Percentiles rank a stretch among this genome's conserved stretches.
phyloP scores from a whole-genome alignment of 805 yeast species.

The Ogataea trehaloabstinens region DNA sequence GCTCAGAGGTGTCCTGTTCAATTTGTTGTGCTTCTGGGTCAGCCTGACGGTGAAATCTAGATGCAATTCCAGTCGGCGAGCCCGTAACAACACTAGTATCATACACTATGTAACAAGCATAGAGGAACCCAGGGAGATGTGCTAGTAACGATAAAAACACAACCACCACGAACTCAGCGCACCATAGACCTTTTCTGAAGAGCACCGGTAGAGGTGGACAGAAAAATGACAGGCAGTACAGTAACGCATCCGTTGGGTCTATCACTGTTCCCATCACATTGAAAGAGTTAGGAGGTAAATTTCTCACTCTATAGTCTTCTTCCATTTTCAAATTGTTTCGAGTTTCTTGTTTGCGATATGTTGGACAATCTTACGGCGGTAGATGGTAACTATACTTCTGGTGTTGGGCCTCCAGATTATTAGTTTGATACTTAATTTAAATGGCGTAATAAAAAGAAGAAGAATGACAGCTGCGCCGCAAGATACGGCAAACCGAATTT shows the following conservation, averaged over 20 bases:
- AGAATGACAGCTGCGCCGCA: too few relatives aligned
- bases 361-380: too few relatives aligned
- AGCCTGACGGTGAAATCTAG: slow-evolving; percentile 8
- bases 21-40: not conserved
- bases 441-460: too few relatives aligned
- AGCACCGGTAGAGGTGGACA: slow-evolving; percentile 76
- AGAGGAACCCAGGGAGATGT: slow-evolving; percentile 50
- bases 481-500: too few relatives aligned
- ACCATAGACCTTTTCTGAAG: slow-evolving; percentile 60
- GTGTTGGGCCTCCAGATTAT: too few relatives aligned
- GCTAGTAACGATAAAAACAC: slow-evolving; percentile 45
- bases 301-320: not conserved
- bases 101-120: slow-evolving; percentile 46
- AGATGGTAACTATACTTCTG: too few relatives aligned
- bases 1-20: too few relatives aligned
- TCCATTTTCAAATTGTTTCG: too few relatives aligned
- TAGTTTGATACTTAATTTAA: too few relatives aligned
- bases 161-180: slow-evolving; percentile 47
- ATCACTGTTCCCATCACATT: not conserved
- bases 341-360: too few relatives aligned
- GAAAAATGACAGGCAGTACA: slow-evolving; percentile 58
- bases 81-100: slow-evolving; percentile 28
- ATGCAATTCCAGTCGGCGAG: slow-evolving; percentile 15
- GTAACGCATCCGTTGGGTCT: slow-evolving; percentile 43
- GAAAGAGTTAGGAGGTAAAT: slow-evolving; percentile 2